Evolutionary conservation across 805 yeast species (phyloP).

Genomic region (Wickerhamiella cacticola): DNA sequence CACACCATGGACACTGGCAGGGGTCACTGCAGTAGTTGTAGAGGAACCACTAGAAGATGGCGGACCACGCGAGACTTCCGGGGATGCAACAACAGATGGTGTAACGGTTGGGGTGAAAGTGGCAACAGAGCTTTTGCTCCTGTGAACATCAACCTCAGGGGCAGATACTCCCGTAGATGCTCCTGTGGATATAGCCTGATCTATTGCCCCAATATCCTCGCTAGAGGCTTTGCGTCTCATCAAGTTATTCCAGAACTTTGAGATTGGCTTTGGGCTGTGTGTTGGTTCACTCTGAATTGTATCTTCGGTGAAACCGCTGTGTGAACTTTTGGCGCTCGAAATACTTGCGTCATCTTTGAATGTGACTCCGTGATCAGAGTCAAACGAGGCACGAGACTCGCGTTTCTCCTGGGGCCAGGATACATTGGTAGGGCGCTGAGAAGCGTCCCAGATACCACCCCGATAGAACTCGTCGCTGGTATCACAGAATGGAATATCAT

Average conservation of each 20-base stretch:
- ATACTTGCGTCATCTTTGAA: conserved; percentile 4
- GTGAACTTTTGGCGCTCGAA: neutral
- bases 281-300: neutral
- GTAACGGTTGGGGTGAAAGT: neutral
- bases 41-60: neutral
- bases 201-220: neutral
- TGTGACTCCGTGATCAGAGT: conserved; percentile 3
- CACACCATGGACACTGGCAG: conserved; percentile 10
- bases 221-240: conserved; percentile 3
- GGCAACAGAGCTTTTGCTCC: no score
- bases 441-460: conserved; percentile 83
- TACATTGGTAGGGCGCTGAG: conserved; percentile 2
- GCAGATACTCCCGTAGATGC: neutral
- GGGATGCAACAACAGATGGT: neutral
- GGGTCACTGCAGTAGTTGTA: conserved; percentile 20
- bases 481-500: conserved; percentile 62
- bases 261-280: neutral
- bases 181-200: neutral
- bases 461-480: conserved; percentile 62
- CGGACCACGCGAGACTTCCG: neutral
- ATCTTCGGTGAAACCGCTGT: neutral
- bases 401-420: neutral
- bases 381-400: neutral
- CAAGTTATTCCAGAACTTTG: conserved; percentile 7
- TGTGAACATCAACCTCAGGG: no score